phyloP scores from a whole-genome alignment of 495 filamentous ascomycete genomes.

The Trichoderma reesei region DNA sequence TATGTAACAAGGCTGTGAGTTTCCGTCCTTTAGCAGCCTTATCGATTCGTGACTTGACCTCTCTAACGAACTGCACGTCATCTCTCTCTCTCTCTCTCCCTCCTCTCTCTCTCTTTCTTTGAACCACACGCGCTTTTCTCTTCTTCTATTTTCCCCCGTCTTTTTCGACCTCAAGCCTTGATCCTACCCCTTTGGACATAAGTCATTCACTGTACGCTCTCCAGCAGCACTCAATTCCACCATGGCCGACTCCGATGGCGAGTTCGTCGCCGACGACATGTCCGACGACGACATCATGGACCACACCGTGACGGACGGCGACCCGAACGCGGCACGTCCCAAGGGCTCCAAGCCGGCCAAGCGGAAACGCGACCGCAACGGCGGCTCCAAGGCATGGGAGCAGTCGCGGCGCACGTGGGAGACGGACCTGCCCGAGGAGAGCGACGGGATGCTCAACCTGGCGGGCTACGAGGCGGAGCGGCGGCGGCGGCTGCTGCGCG shows the following conservation, averaged over 20 bases:
- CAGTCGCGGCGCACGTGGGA: constrained; percentile 41
- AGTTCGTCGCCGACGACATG: constrained; percentile 61
- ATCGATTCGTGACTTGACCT: not conserved
- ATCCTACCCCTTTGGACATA: not conserved
- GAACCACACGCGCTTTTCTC: not conserved
- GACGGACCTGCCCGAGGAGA: constrained; percentile 26
- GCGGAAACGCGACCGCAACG: constrained; percentile 19
- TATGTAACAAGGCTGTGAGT: constrained; percentile 1
- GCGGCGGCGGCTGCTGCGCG: constrained; percentile 54
- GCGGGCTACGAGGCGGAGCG: constrained; percentile 37
- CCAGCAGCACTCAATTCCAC: constrained; percentile 3
- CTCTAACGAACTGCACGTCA: not conserved
- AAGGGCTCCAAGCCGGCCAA: constrained; percentile 10
- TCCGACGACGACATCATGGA: constrained; percentile 68
- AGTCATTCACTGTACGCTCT: not conserved
- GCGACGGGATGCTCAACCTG: constrained; percentile 31
- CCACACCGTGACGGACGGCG: constrained; percentile 29
- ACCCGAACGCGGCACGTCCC: constrained; percentile 3
- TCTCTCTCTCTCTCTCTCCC: not conserved
- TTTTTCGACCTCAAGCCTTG: not conserved
- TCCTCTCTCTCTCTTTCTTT: not conserved
- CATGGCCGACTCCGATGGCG: constrained; percentile 74
- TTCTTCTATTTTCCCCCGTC: not conserved
- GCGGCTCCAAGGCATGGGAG: constrained; percentile 35
- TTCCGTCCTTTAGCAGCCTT: not conserved